A percentile compares a stretch with the other conserved stretches of the same genome.
These are phyloP conservation scores for Prunus yedoensis DNA, from an alignment of 331 rosid species.

Conservation along the genomic window DNA sequence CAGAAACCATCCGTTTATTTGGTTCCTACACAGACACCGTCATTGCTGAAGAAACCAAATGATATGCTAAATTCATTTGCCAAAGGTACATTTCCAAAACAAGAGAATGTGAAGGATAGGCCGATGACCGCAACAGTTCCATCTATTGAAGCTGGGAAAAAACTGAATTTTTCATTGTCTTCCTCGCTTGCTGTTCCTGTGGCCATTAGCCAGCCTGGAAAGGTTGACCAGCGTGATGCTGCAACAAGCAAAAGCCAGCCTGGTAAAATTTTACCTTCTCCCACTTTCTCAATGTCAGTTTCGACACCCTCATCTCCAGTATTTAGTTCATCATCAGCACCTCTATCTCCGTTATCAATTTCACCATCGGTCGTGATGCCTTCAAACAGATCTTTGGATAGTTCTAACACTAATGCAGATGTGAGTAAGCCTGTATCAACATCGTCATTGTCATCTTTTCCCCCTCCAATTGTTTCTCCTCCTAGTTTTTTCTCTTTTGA, in stretches of 20 bases:
- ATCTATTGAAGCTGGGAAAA: conserved; percentile 39
- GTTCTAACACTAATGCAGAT: conserved; percentile 32
- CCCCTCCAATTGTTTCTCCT: conserved; percentile 26
- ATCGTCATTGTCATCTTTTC: conserved; percentile 35
- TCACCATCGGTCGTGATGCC: conserved; percentile 29
- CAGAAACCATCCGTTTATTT: conserved; percentile 33
- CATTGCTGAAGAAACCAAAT: conserved; percentile 32
- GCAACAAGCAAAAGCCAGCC: conserved; percentile 35
- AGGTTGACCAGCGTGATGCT: conserved; percentile 21
- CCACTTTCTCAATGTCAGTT: conserved; percentile 35
- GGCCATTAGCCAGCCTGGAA: conserved; percentile 22
- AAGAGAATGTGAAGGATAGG: conserved; percentile 31
- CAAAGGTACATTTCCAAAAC: conserved; percentile 28
- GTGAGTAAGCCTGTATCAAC: conserved; percentile 32
- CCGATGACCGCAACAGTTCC: conserved; percentile 33
- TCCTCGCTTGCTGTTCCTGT: conserved; percentile 32
- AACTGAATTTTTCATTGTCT: conserved; percentile 29
- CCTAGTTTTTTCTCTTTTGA: conserved; percentile 24
- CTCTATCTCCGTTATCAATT: conserved; percentile 32
- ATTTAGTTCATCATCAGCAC: conserved; percentile 25
- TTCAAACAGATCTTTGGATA: conserved; percentile 28
- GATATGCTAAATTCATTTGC: conserved; percentile 33
- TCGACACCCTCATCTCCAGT: conserved; percentile 32
- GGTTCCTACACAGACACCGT: conserved; percentile 30
- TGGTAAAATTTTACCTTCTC: conserved; percentile 28